Evolutionary conservation across 208 protist genomes (phyloP).

Genomic region (Acanthamoeba healyi): DNA sequence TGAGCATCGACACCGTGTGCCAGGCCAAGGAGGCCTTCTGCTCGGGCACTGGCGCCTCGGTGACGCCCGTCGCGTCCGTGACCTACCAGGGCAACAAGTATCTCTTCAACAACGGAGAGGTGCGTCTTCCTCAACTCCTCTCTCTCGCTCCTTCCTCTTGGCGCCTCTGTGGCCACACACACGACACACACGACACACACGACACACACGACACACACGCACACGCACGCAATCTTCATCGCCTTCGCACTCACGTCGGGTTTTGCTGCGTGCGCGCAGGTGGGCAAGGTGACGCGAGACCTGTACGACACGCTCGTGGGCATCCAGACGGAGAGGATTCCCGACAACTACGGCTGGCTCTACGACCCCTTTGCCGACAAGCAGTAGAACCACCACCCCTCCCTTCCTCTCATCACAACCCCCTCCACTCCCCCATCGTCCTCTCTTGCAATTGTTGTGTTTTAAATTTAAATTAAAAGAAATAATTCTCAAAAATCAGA

Average conservation of each 20-base stretch:
- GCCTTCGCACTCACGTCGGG: too few species aligned
- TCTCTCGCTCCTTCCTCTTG: neutral
- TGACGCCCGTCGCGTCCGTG: conserved; percentile 65
- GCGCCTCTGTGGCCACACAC: too few species aligned
- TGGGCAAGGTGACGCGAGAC: conserved; percentile 65
- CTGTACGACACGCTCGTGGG: conserved; percentile 73
- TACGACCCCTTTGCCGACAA: conserved; percentile 67
- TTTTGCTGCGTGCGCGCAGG: neutral
- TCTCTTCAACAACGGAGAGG: conserved; percentile 68
- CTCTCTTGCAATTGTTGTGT: neutral
- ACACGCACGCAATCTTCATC: neutral
- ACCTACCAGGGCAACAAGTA: conserved; percentile 68
- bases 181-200: too few species aligned
- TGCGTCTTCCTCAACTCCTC: neutral
- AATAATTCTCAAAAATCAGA: too few species aligned
- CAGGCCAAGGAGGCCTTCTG: conserved; percentile 72
- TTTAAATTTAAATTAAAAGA: neutral
- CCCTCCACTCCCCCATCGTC: too few species aligned
- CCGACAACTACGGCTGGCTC: conserved; percentile 65
- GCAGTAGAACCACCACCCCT: neutral
- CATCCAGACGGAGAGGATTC: conserved; percentile 60
- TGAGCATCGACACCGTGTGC: conserved; percentile 61
- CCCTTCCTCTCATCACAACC: neutral
- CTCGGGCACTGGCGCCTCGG: conserved; percentile 65
- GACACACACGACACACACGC: too few species aligned